These are phyloP conservation scores for Pontederia crassipes DNA, from an alignment of 176 grass and related monocot species.

Conservation along the genomic window DNA sequence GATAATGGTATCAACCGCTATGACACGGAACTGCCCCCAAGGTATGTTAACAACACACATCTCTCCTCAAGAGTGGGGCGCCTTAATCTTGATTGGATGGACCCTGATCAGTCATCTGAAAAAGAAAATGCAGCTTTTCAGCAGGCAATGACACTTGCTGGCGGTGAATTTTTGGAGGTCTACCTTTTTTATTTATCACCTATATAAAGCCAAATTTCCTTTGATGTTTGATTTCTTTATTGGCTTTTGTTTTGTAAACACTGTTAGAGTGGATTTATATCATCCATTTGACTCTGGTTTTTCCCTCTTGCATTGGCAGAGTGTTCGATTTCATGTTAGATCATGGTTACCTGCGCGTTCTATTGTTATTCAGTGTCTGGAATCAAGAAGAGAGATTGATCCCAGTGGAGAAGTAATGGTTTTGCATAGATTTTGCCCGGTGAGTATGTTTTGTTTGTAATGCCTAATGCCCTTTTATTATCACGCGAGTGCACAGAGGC, in stretches of 20 bases:
- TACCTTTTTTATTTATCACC: neutral
- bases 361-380: slow-evolving; percentile 73
- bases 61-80: slow-evolving; percentile 70
- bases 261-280: neutral
- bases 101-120: slow-evolving; percentile 82
- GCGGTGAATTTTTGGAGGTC: slow-evolving; percentile 94
- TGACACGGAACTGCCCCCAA: slow-evolving; percentile 76
- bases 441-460: slow-evolving; percentile 27
- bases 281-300: neutral
- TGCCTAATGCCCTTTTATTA: neutral
- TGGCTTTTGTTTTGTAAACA: neutral
- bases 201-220: neutral
- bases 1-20: slow-evolving; percentile 99
- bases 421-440: slow-evolving; percentile 77
- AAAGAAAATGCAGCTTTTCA: slow-evolving; percentile 85
- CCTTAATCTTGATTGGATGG: slow-evolving; percentile 77
- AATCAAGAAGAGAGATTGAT: slow-evolving; percentile 59
- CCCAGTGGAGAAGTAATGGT: slow-evolving; percentile 85
- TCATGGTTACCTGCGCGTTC: slow-evolving; percentile 95
- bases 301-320: slow-evolving; percentile 31
- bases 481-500: too few species aligned
- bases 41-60: slow-evolving; percentile 87
- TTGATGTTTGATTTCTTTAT: neutral
- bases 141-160: slow-evolving; percentile 67
- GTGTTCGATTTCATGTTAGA: slow-evolving; percentile 57